Percentiles rank a stretch among this genome's conserved stretches.
These are phyloP conservation scores for Conringia planisiliqua DNA, from an alignment of 345 rosid species.

Conservation along the genomic window DNA sequence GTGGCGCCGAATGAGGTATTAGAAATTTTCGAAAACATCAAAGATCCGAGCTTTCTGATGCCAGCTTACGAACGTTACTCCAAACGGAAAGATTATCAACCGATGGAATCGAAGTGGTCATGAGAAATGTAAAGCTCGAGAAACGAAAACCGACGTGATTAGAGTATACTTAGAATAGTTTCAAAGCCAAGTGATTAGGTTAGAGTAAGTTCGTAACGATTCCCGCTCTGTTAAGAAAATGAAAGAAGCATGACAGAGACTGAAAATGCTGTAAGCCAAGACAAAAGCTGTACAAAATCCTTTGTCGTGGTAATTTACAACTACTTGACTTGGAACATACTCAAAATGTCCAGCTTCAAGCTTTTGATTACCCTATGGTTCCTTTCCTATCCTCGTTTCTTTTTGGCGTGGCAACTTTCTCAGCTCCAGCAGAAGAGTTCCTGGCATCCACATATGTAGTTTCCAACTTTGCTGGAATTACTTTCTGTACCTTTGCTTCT, in stretches of 20 bases:
- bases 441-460: conserved; percentile 2
- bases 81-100: too few species aligned
- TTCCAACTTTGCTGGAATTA: conserved; percentile 17
- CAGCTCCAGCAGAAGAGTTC: conserved; percentile 9
- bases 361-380: neutral
- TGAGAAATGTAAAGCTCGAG: too few species aligned
- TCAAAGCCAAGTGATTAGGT: too few species aligned
- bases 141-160: too few species aligned
- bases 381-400: neutral
- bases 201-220: too few species aligned
- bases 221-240: neutral
- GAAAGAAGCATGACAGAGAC: neutral
- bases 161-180: neutral
- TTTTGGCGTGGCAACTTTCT: conserved; percentile 7
- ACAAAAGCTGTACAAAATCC: conserved; percentile 25
- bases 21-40: too few species aligned
- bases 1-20: too few species aligned
- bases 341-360: neutral
- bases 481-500: conserved; percentile 21
- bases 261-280: neutral
- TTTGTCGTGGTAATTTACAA: conserved; percentile 12
- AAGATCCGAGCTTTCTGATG: too few species aligned
- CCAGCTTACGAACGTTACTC: too few species aligned
- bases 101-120: too few species aligned
- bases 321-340: neutral